These are phyloP conservation scores for Hanseniaspora hatyaiensis DNA, from an alignment of 805 yeast genomes.

Conservation along the genomic window DNA sequence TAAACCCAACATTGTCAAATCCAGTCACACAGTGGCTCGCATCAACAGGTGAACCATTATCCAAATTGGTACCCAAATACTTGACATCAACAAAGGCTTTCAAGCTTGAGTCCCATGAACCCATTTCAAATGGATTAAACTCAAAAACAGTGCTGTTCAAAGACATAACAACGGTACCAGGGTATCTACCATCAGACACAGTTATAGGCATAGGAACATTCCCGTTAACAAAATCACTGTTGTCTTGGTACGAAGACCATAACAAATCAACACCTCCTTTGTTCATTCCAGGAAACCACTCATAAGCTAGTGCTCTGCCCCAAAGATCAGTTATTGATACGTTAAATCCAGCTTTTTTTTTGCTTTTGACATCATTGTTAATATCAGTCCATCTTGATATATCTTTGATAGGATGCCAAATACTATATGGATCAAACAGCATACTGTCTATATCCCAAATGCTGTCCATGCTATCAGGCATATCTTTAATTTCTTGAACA, in stretches of 20 bases:
- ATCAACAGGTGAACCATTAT: slow-evolving; percentile 44
- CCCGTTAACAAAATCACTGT: slow-evolving; percentile 48
- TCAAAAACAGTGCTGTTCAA: slow-evolving; percentile 61
- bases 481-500: slow-evolving; percentile 44
- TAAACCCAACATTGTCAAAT: slow-evolving; percentile 68
- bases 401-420: slow-evolving; percentile 20
- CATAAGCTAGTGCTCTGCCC: slow-evolving; percentile 67
- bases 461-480: slow-evolving; percentile 24
- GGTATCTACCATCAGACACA: slow-evolving; percentile 55
- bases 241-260: slow-evolving; percentile 47
- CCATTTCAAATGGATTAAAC: slow-evolving; percentile 59
- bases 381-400: slow-evolving; percentile 46
- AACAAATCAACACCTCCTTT: slow-evolving; percentile 56
- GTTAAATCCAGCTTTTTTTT: slow-evolving; percentile 54
- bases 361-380: slow-evolving; percentile 37
- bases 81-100: slow-evolving; percentile 52
- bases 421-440: slow-evolving; percentile 53
- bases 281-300: slow-evolving; percentile 51
- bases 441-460: slow-evolving; percentile 63
- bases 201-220: slow-evolving; percentile 64
- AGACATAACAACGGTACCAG: slow-evolving; percentile 45
- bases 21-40: slow-evolving; percentile 49
- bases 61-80: slow-evolving; percentile 57
- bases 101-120: slow-evolving; percentile 77
- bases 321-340: slow-evolving; percentile 62